These are phyloP conservation scores for Wallacemonas sp. DNA, from an alignment of 208 protist species.

Conservation along the genomic window DNA sequence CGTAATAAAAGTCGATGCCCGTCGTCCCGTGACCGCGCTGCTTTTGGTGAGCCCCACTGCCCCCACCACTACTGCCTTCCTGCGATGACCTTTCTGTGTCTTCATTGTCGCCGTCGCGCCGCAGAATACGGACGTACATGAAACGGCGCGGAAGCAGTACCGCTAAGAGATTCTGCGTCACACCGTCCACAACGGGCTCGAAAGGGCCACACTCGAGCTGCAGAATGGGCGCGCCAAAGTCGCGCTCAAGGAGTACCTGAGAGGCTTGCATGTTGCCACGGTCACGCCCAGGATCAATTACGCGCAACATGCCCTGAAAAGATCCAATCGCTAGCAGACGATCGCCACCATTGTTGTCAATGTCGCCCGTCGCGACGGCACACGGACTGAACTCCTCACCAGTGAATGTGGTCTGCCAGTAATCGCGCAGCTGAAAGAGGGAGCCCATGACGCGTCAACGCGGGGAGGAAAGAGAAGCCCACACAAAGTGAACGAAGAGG, in stretches of 20 bases:
- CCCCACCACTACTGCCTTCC: not conserved
- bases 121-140: constrained; percentile 45
- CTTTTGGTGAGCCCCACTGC: not conserved
- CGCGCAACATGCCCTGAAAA: constrained; percentile 83
- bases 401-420: constrained; percentile 77
- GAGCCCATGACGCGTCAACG: constrained; percentile 69
- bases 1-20: constrained; percentile 24
- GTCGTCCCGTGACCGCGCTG: not conserved
- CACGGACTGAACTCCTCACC: constrained; percentile 79
- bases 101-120: constrained; percentile 7
- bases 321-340: constrained; percentile 82
- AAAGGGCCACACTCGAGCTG: constrained; percentile 82
- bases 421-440: constrained; percentile 90
- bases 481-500: too few species aligned
- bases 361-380: constrained; percentile 63
- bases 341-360: constrained; percentile 54
- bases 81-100: not conserved
- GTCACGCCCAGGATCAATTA: constrained; percentile 57
- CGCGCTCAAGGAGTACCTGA: constrained; percentile 82
- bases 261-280: constrained; percentile 49
- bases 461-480: not conserved
- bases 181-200: constrained; percentile 27
- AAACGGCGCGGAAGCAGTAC: constrained; percentile 83
- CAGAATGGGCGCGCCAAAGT: constrained; percentile 86
- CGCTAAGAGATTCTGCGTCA: constrained; percentile 56